Evolutionary conservation across 2,329 filamentous ascomycete genomes (phyloP).

Genomic region (Monosporascus sp.): DNA sequence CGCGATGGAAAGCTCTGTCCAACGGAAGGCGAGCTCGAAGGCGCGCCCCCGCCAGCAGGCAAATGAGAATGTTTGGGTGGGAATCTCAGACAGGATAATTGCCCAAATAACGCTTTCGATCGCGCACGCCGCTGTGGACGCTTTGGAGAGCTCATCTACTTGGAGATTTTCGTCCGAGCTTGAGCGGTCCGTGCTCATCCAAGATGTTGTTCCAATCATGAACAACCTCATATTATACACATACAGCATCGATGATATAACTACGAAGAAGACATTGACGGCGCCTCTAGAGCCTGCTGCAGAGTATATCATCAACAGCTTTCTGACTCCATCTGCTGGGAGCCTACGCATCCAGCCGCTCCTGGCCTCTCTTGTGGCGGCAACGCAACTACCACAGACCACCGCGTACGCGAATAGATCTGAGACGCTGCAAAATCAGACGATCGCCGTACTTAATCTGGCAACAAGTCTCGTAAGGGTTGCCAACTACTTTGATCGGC

Average conservation of each 20-base stretch:
- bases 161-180: slow-evolving; percentile 74
- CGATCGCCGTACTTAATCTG: slow-evolving; percentile 60
- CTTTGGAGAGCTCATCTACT: slow-evolving; percentile 78
- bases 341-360: slow-evolving; percentile 74
- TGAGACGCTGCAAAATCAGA: slow-evolving; percentile 55
- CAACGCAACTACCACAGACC: slow-evolving; percentile 53
- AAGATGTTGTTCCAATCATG: slow-evolving; percentile 64
- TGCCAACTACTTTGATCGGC: slow-evolving; percentile 57
- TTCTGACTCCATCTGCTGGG: slow-evolving; percentile 65
- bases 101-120: slow-evolving; percentile 67
- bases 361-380: slow-evolving; percentile 62
- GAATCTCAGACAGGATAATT: slow-evolving; percentile 74
- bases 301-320: slow-evolving; percentile 69
- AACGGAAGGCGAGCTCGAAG: slow-evolving; percentile 55
- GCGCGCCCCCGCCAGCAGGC: slow-evolving; percentile 40
- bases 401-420: slow-evolving; percentile 56
- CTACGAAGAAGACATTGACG: slow-evolving; percentile 42
- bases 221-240: slow-evolving; percentile 66
- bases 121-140: slow-evolving; percentile 70
- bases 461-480: slow-evolving; percentile 67
- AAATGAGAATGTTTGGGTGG: slow-evolving; percentile 56
- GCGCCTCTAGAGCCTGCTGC: slow-evolving; percentile 68
- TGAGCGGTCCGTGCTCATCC: slow-evolving; percentile 65
- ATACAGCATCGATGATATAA: slow-evolving; percentile 67
- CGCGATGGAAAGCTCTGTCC: slow-evolving; percentile 63